These are phyloP conservation scores for Dichotomopilus funicola DNA, from an alignment of 2,329 filamentous ascomycete species.

Conservation along the genomic window DNA sequence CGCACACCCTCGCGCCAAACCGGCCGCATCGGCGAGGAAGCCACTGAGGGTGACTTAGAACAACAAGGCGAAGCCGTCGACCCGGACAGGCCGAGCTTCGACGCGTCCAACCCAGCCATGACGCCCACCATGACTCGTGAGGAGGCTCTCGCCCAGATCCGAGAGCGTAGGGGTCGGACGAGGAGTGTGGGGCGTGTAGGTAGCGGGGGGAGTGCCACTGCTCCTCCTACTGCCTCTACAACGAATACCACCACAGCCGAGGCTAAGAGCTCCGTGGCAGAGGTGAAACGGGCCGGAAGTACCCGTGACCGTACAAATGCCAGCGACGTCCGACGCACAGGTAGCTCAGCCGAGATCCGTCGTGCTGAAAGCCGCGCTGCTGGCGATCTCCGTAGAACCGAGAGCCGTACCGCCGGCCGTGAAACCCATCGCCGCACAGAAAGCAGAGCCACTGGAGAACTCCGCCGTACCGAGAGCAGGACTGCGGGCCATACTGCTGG, in stretches of 20 bases:
- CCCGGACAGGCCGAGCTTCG: conserved; percentile 38
- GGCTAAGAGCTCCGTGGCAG: no score
- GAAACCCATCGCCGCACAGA: no score
- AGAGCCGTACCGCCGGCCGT: no score
- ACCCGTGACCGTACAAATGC: no score
- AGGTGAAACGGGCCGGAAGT: no score
- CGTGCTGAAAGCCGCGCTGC: no score
- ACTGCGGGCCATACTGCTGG: not conserved
- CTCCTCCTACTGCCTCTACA: not conserved
- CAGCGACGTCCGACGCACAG: no score
- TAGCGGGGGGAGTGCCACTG: not conserved
- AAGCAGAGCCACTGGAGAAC: no score
- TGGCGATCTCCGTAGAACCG: no score
- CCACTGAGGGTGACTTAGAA: not conserved
- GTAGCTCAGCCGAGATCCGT: no score
- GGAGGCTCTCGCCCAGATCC: conserved; percentile 68
- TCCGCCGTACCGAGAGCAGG: no score
- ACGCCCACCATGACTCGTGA: conserved; percentile 65
- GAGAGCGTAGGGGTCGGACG: conserved; percentile 61
- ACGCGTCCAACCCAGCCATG: conserved; percentile 50
- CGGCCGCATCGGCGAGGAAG: conserved; percentile 21
- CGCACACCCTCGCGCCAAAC: conserved; percentile 37
- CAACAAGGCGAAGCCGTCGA: not conserved
- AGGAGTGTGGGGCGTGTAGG: conserved; percentile 47
- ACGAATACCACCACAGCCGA: not conserved